Conservation (phyloP, 106 monocot species). For the Allium fistulosum region DNA sequence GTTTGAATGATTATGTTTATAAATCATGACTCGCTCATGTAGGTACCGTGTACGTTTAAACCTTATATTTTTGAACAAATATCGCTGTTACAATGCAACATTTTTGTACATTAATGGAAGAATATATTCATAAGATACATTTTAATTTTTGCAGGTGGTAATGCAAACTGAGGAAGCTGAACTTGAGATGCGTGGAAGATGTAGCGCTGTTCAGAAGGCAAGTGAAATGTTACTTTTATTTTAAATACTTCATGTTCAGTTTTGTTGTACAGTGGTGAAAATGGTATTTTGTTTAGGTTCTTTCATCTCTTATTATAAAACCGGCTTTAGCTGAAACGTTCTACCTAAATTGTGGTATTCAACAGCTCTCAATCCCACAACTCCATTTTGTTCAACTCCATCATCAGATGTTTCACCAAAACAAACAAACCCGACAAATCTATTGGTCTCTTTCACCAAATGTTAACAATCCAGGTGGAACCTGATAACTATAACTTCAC, state of each 20-base stretch:
- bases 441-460: slow-evolving; percentile 15
- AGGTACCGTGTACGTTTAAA: slow-evolving; percentile 68
- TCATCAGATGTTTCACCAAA: slow-evolving; percentile 23
- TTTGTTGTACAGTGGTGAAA: neutral
- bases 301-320: slow-evolving; percentile 92
- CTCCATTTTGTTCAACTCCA: slow-evolving; percentile 31
- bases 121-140: too few species aligned
- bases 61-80: too few species aligned
- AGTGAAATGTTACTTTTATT: neutral
- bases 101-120: too few species aligned
- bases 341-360: slow-evolving; percentile 85
- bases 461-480: slow-evolving; percentile 11
- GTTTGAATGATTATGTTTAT: too few species aligned
- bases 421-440: slow-evolving; percentile 13
- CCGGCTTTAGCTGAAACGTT: slow-evolving; percentile 90
- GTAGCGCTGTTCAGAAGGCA: slow-evolving; percentile 99
- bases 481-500: slow-evolving; percentile 73
- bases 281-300: slow-evolving; percentile 51
- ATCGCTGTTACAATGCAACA: too few species aligned
- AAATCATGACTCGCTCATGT: slow-evolving; percentile 56
- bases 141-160: slow-evolving; percentile 37
- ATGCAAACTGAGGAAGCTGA: slow-evolving; percentile 99
- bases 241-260: neutral
- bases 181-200: slow-evolving; percentile 98
- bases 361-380: slow-evolving; percentile 10